These are phyloP conservation scores for Corymbia maculata DNA, from an alignment of 345 rosid species.

Conservation along the genomic window DNA sequence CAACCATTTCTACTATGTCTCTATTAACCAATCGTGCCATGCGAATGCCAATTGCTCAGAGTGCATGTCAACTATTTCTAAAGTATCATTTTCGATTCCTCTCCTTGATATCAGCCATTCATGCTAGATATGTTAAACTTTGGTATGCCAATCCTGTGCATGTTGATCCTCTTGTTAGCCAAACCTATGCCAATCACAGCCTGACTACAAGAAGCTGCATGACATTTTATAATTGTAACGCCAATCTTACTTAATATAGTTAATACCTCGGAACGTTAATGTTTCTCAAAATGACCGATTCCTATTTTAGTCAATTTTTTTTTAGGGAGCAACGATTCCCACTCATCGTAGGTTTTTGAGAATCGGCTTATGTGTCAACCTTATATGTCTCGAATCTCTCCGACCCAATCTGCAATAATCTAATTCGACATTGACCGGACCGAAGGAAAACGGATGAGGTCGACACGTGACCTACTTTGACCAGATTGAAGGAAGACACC, in stretches of 20 bases:
- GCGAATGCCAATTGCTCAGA: background rate
- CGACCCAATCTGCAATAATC: background rate
- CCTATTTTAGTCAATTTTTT: background rate
- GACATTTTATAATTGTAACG: background rate
- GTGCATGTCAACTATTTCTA: background rate
- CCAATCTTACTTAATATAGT: fast-evolving
- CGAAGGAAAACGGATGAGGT: background rate
- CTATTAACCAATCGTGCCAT: background rate
- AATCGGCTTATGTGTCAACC: background rate
- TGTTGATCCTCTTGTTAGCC: background rate
- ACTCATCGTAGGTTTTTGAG: background rate
- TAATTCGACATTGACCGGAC: background rate
- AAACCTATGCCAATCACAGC: background rate
- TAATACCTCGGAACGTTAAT: background rate
- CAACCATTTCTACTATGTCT: background rate
- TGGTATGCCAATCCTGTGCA: background rate
- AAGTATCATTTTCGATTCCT: background rate
- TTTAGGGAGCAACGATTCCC: background rate
- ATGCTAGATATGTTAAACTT: background rate
- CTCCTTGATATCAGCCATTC: background rate
- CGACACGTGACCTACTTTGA: background rate
- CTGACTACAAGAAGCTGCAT: background rate
- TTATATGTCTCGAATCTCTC: background rate
- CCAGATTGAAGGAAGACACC: background rate
- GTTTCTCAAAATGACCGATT: background rate